Percentiles rank a stretch among this genome's conserved stretches.
Conservation (phyloP, 2,329 filamentous ascomycete genomes). For the Botryosphaeria dothidea region DNA sequence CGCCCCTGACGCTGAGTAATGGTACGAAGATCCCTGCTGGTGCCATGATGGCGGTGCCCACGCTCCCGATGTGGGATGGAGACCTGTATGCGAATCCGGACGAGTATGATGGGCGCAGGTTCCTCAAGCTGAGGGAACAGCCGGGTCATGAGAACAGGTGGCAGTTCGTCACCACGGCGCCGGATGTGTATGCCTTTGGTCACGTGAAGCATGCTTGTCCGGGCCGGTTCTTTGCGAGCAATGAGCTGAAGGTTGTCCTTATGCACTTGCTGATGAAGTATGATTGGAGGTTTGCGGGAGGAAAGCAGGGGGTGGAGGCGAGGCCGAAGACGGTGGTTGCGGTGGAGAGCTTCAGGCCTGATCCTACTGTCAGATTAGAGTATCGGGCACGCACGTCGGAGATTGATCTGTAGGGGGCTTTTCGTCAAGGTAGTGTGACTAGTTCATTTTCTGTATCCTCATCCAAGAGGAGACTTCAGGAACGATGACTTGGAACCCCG, state of each 20-base stretch:
- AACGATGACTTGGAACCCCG: too few relatives aligned
- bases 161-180: slow-evolving; percentile 17
- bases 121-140: slow-evolving; percentile 20
- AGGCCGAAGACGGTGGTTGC: not conserved
- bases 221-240: slow-evolving; percentile 34
- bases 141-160: slow-evolving; percentile 22
- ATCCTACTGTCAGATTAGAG: not conserved
- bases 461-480: too few relatives aligned
- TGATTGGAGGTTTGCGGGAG: not conserved
- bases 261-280: slow-evolving; percentile 17
- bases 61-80: not conserved
- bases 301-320: not conserved
- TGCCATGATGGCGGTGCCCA: not conserved
- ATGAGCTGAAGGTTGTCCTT: slow-evolving; percentile 37
- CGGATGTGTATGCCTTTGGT: slow-evolving; percentile 26
- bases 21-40: not conserved
- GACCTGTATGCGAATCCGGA: not conserved
- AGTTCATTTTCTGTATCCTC: too few relatives aligned
- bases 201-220: slow-evolving; percentile 35
- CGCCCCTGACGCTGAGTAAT: not conserved
- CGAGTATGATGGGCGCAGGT: not conserved
- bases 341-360: not conserved
- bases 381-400: not conserved
- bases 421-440: too few relatives aligned
- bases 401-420: not conserved